A percentile compares a stretch with the other conserved stretches of the same genome.
Conservation (phyloP, 225 moss, liverwort and hornwort species). For the Antitrichia curtipendula region DNA sequence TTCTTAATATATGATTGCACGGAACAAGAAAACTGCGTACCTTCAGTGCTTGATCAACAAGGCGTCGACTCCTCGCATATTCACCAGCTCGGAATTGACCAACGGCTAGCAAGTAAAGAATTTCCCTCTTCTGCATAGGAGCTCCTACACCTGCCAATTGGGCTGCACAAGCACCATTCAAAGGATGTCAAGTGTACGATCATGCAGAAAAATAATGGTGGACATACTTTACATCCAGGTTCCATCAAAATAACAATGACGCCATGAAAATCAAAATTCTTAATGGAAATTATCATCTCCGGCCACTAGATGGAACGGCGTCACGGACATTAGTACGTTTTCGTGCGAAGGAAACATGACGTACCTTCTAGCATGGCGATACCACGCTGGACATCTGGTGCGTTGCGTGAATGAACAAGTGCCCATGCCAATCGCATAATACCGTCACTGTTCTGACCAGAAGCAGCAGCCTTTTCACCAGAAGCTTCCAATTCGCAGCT, state of each 20-base stretch:
- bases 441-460: constrained; percentile 48
- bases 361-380: constrained; percentile 91
- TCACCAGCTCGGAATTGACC: constrained; percentile 94
- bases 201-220: not conserved
- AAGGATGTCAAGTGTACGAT: not conserved
- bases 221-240: not conserved
- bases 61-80: constrained; percentile 76
- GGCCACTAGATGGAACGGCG: not conserved
- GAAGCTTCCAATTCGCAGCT: constrained; percentile 76
- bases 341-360: not conserved
- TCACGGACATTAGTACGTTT: not conserved
- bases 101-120: constrained; percentile 79
- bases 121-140: constrained; percentile 76
- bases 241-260: not conserved
- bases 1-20: not conserved
- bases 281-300: not conserved
- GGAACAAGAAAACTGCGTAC: constrained; percentile 7
- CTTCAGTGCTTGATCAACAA: constrained; percentile 85
- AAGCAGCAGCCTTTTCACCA: constrained; percentile 52
- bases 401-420: constrained; percentile 80
- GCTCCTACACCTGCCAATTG: constrained; percentile 52
- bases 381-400: constrained; percentile 86
- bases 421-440: constrained; percentile 97
- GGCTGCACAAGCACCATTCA: constrained; percentile 34
- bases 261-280: not conserved